These are phyloP conservation scores for Apiospora saccharicola DNA, from an alignment of 2,329 filamentous ascomycete genomes.

Conservation along the genomic window DNA sequence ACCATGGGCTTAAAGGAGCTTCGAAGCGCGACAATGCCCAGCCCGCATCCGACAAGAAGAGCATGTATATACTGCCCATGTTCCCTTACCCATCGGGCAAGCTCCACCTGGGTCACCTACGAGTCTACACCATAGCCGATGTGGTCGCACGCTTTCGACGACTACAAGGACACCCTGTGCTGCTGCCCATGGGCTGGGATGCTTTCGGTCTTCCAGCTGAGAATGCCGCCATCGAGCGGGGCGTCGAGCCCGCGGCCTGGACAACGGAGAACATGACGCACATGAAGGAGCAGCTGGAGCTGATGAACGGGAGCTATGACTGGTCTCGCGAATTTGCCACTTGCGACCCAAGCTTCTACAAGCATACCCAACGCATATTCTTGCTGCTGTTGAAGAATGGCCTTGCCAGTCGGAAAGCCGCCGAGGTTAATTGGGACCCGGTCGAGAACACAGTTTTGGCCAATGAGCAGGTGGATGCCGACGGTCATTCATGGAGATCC, in stretches of 20 bases:
- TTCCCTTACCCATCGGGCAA: constrained; percentile 91
- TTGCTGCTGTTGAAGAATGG: constrained; percentile 76
- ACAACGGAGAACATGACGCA: constrained; percentile 80
- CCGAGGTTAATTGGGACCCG: constrained; percentile 89
- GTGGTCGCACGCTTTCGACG: constrained; percentile 79
- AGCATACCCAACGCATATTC: constrained; percentile 88
- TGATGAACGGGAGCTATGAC: constrained; percentile 84
- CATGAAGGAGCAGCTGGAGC: constrained; percentile 83
- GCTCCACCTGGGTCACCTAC: constrained; percentile 85
- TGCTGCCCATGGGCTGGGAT: constrained; percentile 96
- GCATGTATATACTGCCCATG: constrained; percentile 84
- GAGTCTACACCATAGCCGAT: constrained; percentile 91
- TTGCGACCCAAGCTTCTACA: constrained; percentile 85
- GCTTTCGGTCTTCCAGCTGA: constrained; percentile 90
- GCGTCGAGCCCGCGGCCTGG: constrained; percentile 80
- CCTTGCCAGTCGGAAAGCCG: constrained; percentile 83
- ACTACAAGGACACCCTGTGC: constrained; percentile 76
- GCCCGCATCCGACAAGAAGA: constrained; percentile 38
- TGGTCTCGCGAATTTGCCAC: constrained; percentile 85
- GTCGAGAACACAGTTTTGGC: constrained; percentile 89
- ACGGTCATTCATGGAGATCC: constrained; percentile 86
- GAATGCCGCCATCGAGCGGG: constrained; percentile 87
- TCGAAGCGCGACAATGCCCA: constrained; percentile 16
- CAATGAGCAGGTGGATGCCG: constrained; percentile 91
- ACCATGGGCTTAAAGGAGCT: constrained; percentile 21